These are phyloP conservation scores for Pisolithus marmoratus DNA, from an alignment of 768 basidiomycete species.

Conservation along the genomic window DNA sequence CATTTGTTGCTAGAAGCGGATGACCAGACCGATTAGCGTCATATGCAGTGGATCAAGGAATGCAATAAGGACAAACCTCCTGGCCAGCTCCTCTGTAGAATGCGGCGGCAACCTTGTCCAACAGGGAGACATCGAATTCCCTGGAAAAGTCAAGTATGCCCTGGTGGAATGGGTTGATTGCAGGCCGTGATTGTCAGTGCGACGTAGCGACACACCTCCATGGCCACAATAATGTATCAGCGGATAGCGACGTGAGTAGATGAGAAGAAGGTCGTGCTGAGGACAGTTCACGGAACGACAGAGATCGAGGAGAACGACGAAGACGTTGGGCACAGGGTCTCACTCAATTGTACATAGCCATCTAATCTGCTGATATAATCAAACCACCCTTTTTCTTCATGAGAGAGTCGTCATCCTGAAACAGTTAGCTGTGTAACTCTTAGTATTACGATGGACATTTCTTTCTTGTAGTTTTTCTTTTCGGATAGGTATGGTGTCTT, in stretches of 20 bases:
- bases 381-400: neutral
- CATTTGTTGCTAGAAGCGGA: conserved; percentile 70
- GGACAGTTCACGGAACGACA: conserved; percentile 6
- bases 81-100: conserved; percentile 82
- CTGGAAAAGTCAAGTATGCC: conserved; percentile 88
- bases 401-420: too few relatives aligned
- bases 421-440: too few relatives aligned
- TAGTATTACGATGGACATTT: too few relatives aligned
- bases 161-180: conserved; percentile 33
- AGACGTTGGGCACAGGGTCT: conserved; percentile 30
- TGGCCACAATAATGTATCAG: conserved; percentile 14
- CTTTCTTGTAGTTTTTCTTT: too few relatives aligned
- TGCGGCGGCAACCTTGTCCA: conserved; percentile 91
- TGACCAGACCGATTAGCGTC: conserved; percentile 6
- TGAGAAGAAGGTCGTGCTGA: conserved; percentile 3
- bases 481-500: too few relatives aligned
- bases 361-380: conserved; percentile 32
- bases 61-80: conserved; percentile 51
- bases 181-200: conserved; percentile 1
- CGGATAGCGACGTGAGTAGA: conserved; percentile 6
- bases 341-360: conserved; percentile 6
- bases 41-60: conserved; percentile 1
- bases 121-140: conserved; percentile 87
- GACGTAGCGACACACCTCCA: conserved; percentile 31
- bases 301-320: conserved; percentile 14